Evolutionary conservation across 1,139 yeast species (phyloP).

Genomic region (Hansenula sp.): DNA sequence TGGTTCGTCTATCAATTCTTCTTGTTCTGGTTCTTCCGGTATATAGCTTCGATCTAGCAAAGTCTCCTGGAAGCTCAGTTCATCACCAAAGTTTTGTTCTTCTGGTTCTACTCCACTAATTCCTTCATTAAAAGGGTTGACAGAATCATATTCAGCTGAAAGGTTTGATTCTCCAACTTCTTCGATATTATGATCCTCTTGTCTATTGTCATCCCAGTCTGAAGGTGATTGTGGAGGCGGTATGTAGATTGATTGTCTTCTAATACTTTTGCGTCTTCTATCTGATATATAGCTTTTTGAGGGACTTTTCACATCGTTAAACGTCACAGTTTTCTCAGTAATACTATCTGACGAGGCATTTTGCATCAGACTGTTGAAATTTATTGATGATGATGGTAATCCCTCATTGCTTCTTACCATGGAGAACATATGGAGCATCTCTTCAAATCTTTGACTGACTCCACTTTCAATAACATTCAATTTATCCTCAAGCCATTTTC

Average conservation of each 20-base stretch:
- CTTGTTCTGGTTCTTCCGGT: neutral
- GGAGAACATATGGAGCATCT: constrained; percentile 37
- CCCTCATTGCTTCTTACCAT: constrained; percentile 33
- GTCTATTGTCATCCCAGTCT: constrained; percentile 4
- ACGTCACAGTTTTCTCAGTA: constrained; percentile 21
- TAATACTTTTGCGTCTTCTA: constrained; percentile 32
- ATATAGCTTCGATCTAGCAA: neutral
- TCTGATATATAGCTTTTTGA: constrained; percentile 17
- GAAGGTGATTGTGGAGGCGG: constrained; percentile 23
- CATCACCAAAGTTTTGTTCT: neutral
- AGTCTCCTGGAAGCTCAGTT: neutral
- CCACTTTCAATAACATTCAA: constrained; percentile 36
- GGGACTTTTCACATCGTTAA: constrained; percentile 18
- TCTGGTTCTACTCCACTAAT: constrained; percentile 4
- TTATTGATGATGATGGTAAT: constrained; percentile 21
- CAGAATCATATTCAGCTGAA: neutral
- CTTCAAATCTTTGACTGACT: constrained; percentile 40
- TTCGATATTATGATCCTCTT: constrained; percentile 6
- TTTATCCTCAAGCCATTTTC: constrained; percentile 31
- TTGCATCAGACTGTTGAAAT: constrained; percentile 5
- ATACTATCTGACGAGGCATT: constrained; percentile 6
- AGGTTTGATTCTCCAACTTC: constrained; percentile 1
- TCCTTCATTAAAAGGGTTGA: neutral
- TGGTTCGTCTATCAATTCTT: neutral
- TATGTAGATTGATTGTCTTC: constrained; percentile 34